phyloP scores from a whole-genome alignment of 352 stramenopile species.

The Globisporangium ultimum region DNA sequence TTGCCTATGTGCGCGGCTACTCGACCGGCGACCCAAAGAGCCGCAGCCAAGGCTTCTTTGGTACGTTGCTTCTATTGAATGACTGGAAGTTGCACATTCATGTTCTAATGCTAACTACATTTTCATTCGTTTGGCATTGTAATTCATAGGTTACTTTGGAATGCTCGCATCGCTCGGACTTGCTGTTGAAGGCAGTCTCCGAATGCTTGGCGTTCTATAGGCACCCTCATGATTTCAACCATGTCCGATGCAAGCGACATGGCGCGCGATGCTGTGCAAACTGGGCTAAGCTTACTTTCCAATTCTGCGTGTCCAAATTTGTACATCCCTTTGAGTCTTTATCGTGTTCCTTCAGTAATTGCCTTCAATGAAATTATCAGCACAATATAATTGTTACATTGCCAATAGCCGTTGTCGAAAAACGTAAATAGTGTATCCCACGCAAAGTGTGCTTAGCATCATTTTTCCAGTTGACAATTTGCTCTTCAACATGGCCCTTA shows the following conservation, averaged over 20 bases:
- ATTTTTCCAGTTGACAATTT: neutral
- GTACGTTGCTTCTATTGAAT: slow-evolving; percentile 21
- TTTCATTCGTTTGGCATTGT: neutral
- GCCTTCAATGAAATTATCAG: no score
- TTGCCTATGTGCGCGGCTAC: slow-evolving; percentile 67
- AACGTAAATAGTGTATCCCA: no score
- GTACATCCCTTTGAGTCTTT: no score
- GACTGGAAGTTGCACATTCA: neutral
- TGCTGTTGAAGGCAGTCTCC: slow-evolving; percentile 28
- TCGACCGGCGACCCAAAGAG: slow-evolving; percentile 58
- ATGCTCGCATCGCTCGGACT: slow-evolving; percentile 28
- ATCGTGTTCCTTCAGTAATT: no score
- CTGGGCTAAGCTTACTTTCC: no score
- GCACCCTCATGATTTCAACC: neutral
- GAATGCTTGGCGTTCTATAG: slow-evolving; percentile 27
- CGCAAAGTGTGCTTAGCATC: no score
- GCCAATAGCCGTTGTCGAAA: no score
- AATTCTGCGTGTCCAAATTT: no score
- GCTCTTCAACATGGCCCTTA: neutral
- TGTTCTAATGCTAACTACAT: neutral
- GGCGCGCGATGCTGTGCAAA: no score
- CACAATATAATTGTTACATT: no score
- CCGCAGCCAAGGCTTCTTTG: slow-evolving; percentile 53
- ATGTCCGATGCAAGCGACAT: no score
- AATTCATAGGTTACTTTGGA: slow-evolving; percentile 46